Conservation (phyloP, 2,329 filamentous ascomycete species). For the Cladophialophora yegresii region DNA sequence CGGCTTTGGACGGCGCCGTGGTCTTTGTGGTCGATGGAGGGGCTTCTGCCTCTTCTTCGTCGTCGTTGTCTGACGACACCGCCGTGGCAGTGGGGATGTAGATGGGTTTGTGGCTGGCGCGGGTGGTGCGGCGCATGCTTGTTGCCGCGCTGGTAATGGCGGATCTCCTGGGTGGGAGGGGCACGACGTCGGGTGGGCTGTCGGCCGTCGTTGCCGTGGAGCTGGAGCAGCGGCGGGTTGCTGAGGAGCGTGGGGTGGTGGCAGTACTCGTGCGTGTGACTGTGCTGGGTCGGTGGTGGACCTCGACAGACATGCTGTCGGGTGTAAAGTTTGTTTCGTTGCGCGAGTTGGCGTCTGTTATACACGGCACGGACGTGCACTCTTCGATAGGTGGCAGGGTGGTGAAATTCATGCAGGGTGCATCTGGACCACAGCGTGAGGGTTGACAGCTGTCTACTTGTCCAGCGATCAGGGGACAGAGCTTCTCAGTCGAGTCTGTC, state of each 20-base stretch:
- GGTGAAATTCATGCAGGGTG: conserved; percentile 36
- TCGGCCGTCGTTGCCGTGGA: conserved; percentile 22
- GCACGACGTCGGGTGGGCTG: conserved; percentile 20
- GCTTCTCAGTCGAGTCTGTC: conserved; percentile 27
- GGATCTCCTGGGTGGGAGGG: conserved; percentile 23
- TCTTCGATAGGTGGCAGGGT: conserved; percentile 37
- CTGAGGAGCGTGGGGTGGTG: conserved; percentile 18
- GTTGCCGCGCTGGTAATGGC: conserved; percentile 11
- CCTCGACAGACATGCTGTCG: conserved; percentile 28
- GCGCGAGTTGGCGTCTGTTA: conserved; percentile 23
- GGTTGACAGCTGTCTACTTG: conserved; percentile 35
- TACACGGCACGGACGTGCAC: conserved; percentile 34
- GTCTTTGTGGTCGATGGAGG: conserved; percentile 16
- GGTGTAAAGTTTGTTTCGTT: conserved; percentile 33
- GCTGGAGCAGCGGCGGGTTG: conserved; percentile 20
- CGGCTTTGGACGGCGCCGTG: conserved; percentile 29
- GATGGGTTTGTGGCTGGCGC: conserved; percentile 5
- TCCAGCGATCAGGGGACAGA: conserved; percentile 35
- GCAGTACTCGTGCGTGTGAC: conserved; percentile 22
- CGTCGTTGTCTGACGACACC: conserved; percentile 23
- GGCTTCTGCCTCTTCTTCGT: conserved; percentile 16
- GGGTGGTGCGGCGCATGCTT: conserved; percentile 6
- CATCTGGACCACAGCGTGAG: conserved; percentile 33
- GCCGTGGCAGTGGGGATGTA: conserved; percentile 13
- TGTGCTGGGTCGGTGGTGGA: conserved; percentile 27